Evolutionary conservation across 208 protist genomes (phyloP), one percentile per base, ranked within the genome.

Genomic region (Leishmania major): DNA sequence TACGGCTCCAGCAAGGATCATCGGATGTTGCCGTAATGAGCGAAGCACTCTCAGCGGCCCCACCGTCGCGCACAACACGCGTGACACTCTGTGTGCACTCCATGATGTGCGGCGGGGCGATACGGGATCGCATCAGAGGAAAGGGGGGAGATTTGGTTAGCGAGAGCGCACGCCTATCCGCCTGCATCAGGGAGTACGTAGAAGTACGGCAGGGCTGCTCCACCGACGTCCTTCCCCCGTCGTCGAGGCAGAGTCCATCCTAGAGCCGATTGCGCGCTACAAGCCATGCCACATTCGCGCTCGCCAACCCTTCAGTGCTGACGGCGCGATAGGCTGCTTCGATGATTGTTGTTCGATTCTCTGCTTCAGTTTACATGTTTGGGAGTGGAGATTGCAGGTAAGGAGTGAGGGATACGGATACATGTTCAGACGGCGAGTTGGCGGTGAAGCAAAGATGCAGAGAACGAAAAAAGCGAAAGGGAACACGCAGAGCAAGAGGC

Each of bases 361-460:
- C 13, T 25, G 28, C 28, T 62, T 62, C 28, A 11, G n/a, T 62
- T 6, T 6, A 31, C 28, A 40, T 40, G 62, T 0, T 31, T 64
- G 62, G 31, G 15, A 43, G 62, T 43, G 31, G 31, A 19, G 31
- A 40, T 69, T 40, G 31, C 62, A 43, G 62, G 31, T 69, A 69
- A 40, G 62, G 62, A 69, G 28, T 40, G 62, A 5, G n/a, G 62
- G 10, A 22, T 69, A 69, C 62, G 28, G 10, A 69, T 43, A 69
- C 62, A 69, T 40, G 62, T 40, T 69, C 62, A 69, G 31, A 40
- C 62, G 62, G 62, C 62, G 62, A 69, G 62, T 31, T 69, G 62
- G 62, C 40, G 31, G 13, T 35, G 62, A 40, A 69, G 31, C 62
- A 69, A 67, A 10, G 59, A 19, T 7, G 31, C 31, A 69, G 31